Evolutionary conservation across 2,329 filamentous ascomycete genomes (phyloP), one percentile per base, ranked within the genome.

Genomic region (Lecanicillium sp.): DNA sequence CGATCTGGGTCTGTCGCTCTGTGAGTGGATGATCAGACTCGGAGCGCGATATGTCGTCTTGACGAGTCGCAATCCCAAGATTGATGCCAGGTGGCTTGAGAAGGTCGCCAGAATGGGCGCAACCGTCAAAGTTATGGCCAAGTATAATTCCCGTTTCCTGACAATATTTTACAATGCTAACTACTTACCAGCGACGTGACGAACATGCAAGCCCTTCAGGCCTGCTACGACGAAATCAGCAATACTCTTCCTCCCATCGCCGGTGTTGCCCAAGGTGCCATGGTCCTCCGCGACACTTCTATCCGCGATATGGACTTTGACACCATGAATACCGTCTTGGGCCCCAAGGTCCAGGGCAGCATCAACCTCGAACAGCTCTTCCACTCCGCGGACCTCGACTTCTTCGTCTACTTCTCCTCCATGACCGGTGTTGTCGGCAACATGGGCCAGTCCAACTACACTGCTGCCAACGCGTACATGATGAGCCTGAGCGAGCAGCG

Each of bases 201-300:
- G 19, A 52, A 56, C 37, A 44, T 47, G 14, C 36, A 30, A 3
- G 45, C 51, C 10, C 30, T 55, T 2, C 27, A 46, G 14, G 30
- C 26, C 3, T 46, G 45, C 12, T 49, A 51, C 12, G 43, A 42
- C 3, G 15, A 57, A 6, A 61, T 69, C 8, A 36, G 48, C 3
- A 44, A 54, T 8, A 54, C 51, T 0, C 57, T 67, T 54, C 67
- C 67, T 1, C 59, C 60, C 0, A 59, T 70, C 12, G 61, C 52
- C 0, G 67, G 67, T 21, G 63, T 70, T 5, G 59, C 59, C 3
- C 63, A 69, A 30, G 66, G 65, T 3, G 66, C 67, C 10, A 63
- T 67, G 61, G 57, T 69, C 5, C 51, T 70, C 1, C 38, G 56
- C 2, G 62, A 67, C 44, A 50, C 45, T 26, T 46, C 58, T 3